phyloP scores from a whole-genome alignment of 2,329 filamentous ascomycete genomes.

The Aspergillus latus region DNA sequence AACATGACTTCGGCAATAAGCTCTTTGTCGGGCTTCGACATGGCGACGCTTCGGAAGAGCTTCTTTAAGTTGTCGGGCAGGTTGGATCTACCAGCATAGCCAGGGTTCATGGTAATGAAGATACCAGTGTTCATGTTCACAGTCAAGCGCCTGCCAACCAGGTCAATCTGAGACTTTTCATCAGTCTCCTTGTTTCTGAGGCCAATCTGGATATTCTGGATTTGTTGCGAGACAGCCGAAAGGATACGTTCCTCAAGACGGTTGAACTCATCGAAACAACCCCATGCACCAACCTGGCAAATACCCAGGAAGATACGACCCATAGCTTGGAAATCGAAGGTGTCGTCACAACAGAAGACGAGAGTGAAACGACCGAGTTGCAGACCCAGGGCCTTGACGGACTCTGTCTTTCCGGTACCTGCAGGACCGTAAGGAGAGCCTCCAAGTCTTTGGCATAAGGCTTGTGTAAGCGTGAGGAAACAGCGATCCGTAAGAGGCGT shows the following conservation, averaged over 20 bases:
- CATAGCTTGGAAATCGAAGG: constrained; percentile 99
- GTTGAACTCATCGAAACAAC: constrained; percentile 99
- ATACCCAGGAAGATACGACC: constrained; percentile 98
- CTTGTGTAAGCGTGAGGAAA: constrained; percentile 96
- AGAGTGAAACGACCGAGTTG: constrained; percentile 96
- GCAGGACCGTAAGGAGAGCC: constrained; percentile 97
- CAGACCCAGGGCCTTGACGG: constrained; percentile 94
- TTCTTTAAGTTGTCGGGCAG: constrained; percentile 99
- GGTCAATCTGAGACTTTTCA: constrained; percentile 83
- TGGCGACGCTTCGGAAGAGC: constrained; percentile 96
- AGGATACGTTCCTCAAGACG: constrained; percentile 96
- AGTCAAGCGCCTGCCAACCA: constrained; percentile 84
- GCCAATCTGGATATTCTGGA: constrained; percentile 98
- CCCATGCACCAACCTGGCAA: constrained; percentile 98
- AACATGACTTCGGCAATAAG: constrained; percentile 99
- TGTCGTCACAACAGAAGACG: constrained; percentile 99
- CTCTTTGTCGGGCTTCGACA: constrained; percentile 99
- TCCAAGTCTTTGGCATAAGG: constrained; percentile 88
- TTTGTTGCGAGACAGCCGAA: constrained; percentile 97
- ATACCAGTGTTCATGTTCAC: constrained; percentile 95
- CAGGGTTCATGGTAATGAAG: constrained; percentile 99
- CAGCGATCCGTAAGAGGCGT: constrained; percentile 97
- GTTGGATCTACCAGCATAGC: constrained; percentile 96
- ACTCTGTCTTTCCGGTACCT: constrained; percentile 98
- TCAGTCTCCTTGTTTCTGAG: constrained; percentile 81